A percentile compares a stretch with the other conserved stretches of the same genome.
These are phyloP conservation scores for Xerocomus potaroensis DNA, from an alignment of 768 basidiomycete genomes.

Conservation along the genomic window DNA sequence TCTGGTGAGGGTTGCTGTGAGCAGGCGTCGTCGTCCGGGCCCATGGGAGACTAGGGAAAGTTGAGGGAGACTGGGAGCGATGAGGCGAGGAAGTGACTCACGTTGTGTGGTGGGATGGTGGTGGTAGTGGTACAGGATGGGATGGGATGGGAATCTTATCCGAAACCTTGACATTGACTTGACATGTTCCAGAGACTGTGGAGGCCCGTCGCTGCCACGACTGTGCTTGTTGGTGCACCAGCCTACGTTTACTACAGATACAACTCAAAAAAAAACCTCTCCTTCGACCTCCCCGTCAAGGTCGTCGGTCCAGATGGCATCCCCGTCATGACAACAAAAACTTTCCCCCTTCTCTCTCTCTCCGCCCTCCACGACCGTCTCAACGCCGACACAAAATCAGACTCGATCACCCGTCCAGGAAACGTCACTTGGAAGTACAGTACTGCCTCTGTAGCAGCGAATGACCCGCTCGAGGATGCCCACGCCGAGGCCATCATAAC, in stretches of 20 bases:
- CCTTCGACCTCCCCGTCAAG: constrained; percentile 58
- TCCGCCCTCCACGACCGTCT: constrained; percentile 54
- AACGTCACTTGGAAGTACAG: constrained; percentile 70
- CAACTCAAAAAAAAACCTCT: constrained; percentile 34
- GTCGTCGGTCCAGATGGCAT: constrained; percentile 56
- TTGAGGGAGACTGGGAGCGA: neutral
- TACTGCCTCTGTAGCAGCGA: constrained; percentile 77
- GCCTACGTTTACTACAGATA: constrained; percentile 56
- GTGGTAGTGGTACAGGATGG: constrained; percentile 1
- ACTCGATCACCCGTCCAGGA: constrained; percentile 44
- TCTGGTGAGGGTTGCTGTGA: constrained; percentile 36
- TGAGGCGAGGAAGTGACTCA: neutral
- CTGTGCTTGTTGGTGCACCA: constrained; percentile 52
- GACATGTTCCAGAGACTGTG: constrained; percentile 65
- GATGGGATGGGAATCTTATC: constrained; percentile 28
- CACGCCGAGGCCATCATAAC: constrained; percentile 65
- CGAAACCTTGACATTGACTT: constrained; percentile 3
- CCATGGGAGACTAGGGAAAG: neutral
- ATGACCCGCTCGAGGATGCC: constrained; percentile 91
- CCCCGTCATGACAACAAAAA: constrained; percentile 46
- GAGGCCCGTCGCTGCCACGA: constrained; percentile 60
- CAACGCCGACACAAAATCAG: constrained; percentile 45
- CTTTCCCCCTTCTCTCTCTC: constrained; percentile 54
- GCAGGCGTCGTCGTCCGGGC: constrained; percentile 17
- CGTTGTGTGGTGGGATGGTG: neutral